A percentile compares a stretch with the other conserved stretches of the same genome.
These are phyloP conservation scores for Tylopilus microsporus DNA, from an alignment of 1,284 basidiomycete genomes.

Conservation along the genomic window DNA sequence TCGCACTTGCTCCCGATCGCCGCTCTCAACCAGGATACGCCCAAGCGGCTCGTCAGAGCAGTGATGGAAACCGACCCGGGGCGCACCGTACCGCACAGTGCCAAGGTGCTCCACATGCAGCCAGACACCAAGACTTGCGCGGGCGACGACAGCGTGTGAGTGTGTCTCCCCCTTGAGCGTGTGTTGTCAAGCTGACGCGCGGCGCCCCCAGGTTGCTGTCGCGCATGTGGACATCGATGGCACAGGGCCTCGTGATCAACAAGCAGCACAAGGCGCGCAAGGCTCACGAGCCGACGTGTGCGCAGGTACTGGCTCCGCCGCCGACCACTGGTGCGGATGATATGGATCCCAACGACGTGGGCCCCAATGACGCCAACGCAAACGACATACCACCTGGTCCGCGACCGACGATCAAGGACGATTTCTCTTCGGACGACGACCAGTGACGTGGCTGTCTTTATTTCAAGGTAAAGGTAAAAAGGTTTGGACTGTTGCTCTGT, in stretches of 20 bases:
- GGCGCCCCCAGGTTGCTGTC: constrained; percentile 22
- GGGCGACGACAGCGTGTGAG: constrained; percentile 33
- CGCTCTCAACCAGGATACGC: constrained; percentile 1
- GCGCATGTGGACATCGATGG: constrained; percentile 32
- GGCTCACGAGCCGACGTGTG: constrained; percentile 11
- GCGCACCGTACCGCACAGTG: constrained; percentile 23
- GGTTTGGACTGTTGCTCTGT: not conserved
- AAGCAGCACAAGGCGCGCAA: constrained; percentile 26
- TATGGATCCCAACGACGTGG: constrained; percentile 14
- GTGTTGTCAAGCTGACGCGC: not conserved
- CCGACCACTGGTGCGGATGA: constrained; percentile 4
- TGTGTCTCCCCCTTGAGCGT: not conserved
- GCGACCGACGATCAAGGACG: constrained; percentile 12
- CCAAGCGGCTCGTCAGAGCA: constrained; percentile 20
- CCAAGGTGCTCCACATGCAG: constrained; percentile 27
- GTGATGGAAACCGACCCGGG: constrained; percentile 26
- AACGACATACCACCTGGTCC: constrained; percentile 10
- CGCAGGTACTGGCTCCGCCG: constrained; percentile 14
- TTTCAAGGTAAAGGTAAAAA: no score
- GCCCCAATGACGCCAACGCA: constrained; percentile 10
- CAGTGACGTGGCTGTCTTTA: constrained; percentile 11
- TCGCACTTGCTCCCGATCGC: constrained; percentile 14
- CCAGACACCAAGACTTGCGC: constrained; percentile 26
- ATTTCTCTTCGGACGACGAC: constrained; percentile 26
- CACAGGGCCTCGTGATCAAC: constrained; percentile 29